A percentile compares a stretch with the other conserved stretches of the same genome.
phyloP scores from a whole-genome alignment of 2,329 filamentous ascomycete species.

The Tolypocladium guangdongense region DNA sequence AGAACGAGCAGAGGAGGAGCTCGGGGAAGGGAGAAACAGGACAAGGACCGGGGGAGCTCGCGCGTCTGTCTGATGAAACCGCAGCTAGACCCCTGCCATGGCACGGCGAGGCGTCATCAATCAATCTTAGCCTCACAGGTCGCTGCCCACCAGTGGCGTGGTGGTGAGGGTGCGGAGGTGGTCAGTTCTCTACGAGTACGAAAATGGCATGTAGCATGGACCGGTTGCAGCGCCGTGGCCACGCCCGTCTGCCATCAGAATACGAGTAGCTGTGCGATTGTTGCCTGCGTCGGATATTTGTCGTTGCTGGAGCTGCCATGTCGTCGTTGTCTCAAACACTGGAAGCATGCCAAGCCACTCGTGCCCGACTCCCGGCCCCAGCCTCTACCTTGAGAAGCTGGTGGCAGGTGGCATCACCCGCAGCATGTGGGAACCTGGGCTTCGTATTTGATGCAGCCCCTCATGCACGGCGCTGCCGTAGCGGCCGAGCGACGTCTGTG shows the following conservation, averaged over 20 bases:
- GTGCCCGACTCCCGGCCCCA: neutral
- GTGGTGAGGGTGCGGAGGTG: neutral
- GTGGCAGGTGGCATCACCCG: neutral
- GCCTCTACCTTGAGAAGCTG: neutral
- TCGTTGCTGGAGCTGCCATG: neutral
- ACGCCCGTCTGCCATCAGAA: neutral
- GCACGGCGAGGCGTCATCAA: neutral
- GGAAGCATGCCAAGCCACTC: neutral
- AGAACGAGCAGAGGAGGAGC: neutral
- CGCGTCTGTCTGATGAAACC: neutral
- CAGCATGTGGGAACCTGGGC: neutral
- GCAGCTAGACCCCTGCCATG: slow-evolving; percentile 1
- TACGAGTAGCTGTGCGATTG: too few relatives aligned
- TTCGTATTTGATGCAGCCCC: neutral
- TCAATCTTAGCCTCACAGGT: neutral
- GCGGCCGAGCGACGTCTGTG: neutral
- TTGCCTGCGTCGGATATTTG: neutral
- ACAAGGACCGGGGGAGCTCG: neutral
- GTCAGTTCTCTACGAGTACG: neutral
- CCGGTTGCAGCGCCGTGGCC: neutral
- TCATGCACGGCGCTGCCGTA: neutral
- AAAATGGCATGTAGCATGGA: neutral
- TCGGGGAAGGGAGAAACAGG: neutral
- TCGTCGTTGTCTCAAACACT: neutral
- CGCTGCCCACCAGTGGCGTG: neutral